These are phyloP conservation scores for Syzygium grande DNA, from an alignment of 345 rosid species.

Conservation along the genomic window DNA sequence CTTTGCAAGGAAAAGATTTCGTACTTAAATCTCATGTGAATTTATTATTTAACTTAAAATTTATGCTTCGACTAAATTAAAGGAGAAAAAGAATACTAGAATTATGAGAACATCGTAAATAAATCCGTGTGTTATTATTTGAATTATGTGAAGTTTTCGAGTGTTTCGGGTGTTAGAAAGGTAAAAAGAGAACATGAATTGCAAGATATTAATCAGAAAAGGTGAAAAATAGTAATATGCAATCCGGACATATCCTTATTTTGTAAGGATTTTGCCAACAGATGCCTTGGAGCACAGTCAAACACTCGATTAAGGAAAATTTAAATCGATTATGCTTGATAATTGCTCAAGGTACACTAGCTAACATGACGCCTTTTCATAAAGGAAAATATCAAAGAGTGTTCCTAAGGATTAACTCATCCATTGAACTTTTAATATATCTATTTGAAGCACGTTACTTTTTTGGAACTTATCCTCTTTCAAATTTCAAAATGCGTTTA, in stretches of 20 bases:
- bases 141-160: background rate
- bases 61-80: background rate
- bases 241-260: background rate
- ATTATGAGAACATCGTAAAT: background rate
- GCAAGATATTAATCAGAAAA: background rate
- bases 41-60: background rate
- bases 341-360: background rate
- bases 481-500: background rate
- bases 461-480: background rate
- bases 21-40: background rate
- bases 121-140: background rate
- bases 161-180: background rate
- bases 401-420: background rate
- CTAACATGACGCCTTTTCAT: background rate
- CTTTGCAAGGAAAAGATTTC: background rate
- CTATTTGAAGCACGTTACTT: background rate
- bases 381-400: background rate
- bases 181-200: background rate
- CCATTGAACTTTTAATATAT: background rate
- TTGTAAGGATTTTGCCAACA: background rate
- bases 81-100: background rate
- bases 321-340: background rate
- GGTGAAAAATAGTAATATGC: background rate
- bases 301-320: background rate
- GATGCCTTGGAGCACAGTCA: background rate